Evolutionary conservation across 306 rosid species (phyloP), one percentile per base, ranked within the genome.

Genomic region (Psophocarpus tetragonolobus): DNA sequence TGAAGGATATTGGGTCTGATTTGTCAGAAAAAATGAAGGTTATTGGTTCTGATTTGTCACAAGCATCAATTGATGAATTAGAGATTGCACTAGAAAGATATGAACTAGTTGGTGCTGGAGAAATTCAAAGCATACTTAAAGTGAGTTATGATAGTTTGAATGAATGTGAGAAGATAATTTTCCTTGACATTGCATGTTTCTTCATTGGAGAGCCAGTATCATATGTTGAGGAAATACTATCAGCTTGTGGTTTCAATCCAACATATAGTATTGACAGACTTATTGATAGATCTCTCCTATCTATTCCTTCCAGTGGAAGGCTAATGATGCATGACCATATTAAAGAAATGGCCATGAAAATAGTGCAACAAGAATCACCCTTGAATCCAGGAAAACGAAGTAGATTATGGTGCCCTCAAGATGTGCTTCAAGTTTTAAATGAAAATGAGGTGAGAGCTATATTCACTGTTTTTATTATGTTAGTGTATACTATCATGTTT

Each of bases 331-430:
- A 75, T 62, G 80, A 62, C 45, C 48, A 62, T 62, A 20, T 62
- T 2, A 57, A 30, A 60, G 33, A 62, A 36, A 75, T 75, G 80
- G 80, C 61, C 38, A 8, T 36, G 67, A 41, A 75, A 18, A 75
- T 75, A 44, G 62, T 44, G 23, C 35, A 68, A 30, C 72, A 75
- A 24, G 80, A 75, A 75, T 62, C 80, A 75, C 62, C 80, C 14
- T 7, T 45, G 33, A 48, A 75, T 30, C 80, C 33, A 17, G 71
- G 71, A 13, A 30, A 45, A 15, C 18, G 57, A 73, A 73, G 78
- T 20, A 57, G 78, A 9, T 14, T 38, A 57, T 73, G 68, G 57
- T 41, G 17, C 5, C 48, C 18, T 57, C 13, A 69, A 36, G 75
- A 69, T 9, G 44, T 69, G 57, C 68, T 73, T 15, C 36, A 57